Base-by-base conservation (phyloP, 2,329 filamentous ascomycete genomes). In the Pseudocercospora vitis region DNA sequence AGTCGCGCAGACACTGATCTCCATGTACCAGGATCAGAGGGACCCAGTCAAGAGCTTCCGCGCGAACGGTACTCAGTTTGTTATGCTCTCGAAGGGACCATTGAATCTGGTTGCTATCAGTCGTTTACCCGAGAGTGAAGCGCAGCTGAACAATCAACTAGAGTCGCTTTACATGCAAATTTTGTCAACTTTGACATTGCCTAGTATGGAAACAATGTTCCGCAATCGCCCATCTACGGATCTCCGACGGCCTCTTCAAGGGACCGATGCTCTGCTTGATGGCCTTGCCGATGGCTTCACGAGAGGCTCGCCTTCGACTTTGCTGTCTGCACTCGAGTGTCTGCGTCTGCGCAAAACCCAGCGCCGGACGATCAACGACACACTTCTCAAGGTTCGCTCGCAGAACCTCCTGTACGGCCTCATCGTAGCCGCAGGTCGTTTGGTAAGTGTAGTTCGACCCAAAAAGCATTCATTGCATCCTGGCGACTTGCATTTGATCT, bases 121-220 rank as follows among this genome's bases (percentile, higher is more conserved):
- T 68, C 87, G 86, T 58, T 81, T 99, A 8, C 85, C 87, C n/a
- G 94, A 99, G 71, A 96, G 89, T 69, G 92, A 97, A 68, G 76
- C 83, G 3, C 92, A 99, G 70, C 80, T 99, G 16, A 84, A 89
- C 50, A 82, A 85, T 16, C 94, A 99, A 70, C 82, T 99, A 2
- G 91, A 96, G 61, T 91, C 92, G 9, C 75, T 99, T 31, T 99
- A 99, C 71, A 97, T 96, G 89, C 94, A 99, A 71, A 96, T 99
- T 48, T 74, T 99, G 21, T 97, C 94, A 1, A 99, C 95, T 0
- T 76, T 99, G 55, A 99, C 94, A 0, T 79, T 99, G 7, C 92
- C 94, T 0, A 88, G 84, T 11, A 80, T 99, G 60, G 88, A 85
- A 46, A 88, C 87, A 64, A 88, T 97, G 55, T 99, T 99, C 68